Base-by-base conservation (phyloP, 192 early-diverging fungal species). In the Helicostylum pulchrum region DNA sequence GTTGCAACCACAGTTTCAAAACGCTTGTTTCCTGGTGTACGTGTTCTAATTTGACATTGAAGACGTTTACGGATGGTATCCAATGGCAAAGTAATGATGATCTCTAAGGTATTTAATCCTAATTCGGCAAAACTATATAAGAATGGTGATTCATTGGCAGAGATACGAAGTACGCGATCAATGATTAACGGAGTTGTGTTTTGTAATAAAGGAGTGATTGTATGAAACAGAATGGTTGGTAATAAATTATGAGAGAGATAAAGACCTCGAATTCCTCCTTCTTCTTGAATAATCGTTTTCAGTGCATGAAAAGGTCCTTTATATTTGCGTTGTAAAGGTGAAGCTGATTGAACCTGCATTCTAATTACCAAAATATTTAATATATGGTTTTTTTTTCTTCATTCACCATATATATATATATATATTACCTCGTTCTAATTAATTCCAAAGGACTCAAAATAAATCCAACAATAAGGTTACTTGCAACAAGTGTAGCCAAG, bases 361-460 rank as follows among this genome's bases (percentile, higher is more conserved):
- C 94, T 88, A 48, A 23, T 23, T 14, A 60, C 23, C 19, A 4
- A 20, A 0, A 17, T 58, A 19, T 32, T 21, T 31, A 23, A 44
- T 11, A 49, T 53, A 17, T 19, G 31, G 51, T 44, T 36, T 23
- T 36, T 3, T 14, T 32, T 52, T 15, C n/a, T 20, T 61, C 2
- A 21, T 10, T 23, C 19, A 17, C 21, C 42, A 60, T 10, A n/a
- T 12, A 12, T 17, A 36, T 5, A 7, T 14, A 19, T 19, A 21
- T 4, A 32, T 17, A 44, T 47, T 83, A 93, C 91, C 92, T 72
- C 20, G 95, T 97, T 47, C 88, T 84, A 52, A 92, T 84, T 12
- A 98, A 77, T 64, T 99, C 97, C 49, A 99, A 76, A 3, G 97
- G 97, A 62, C 90, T 91, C 48, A 99, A 80, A 42, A 92, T 39